phyloP scores from a whole-genome alignment of 305 asterid species.

The Solanum hybrid region DNA sequence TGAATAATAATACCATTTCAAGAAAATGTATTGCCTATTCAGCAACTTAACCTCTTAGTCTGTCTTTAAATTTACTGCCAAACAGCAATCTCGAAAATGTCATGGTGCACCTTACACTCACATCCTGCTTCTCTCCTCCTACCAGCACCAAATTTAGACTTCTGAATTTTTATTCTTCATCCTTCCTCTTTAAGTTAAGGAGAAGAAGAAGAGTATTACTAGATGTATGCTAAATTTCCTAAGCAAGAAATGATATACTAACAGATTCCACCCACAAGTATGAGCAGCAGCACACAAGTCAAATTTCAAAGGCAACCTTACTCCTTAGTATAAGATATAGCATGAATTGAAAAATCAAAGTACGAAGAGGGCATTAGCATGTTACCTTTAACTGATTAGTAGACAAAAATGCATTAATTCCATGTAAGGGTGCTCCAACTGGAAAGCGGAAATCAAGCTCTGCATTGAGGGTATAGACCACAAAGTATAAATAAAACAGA shows the following conservation, averaged over 20 bases:
- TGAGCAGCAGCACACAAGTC: background rate
- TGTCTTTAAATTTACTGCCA: background rate
- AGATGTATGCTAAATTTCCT: background rate
- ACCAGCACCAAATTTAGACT: background rate
- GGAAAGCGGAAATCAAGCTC: slow-evolving; percentile 18
- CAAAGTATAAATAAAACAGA: slow-evolving; percentile 5
- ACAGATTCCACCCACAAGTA: background rate
- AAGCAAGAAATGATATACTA: background rate
- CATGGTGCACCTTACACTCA: background rate
- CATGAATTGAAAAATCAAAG: background rate
- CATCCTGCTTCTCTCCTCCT: background rate
- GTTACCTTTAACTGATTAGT: slow-evolving; percentile 96
- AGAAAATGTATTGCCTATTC: background rate
- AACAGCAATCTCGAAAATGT: background rate
- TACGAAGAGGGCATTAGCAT: background rate
- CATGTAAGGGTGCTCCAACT: slow-evolving; percentile 93
- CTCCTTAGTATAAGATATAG: background rate
- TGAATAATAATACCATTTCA: background rate
- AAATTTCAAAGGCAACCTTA: background rate
- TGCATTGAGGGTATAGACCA: slow-evolving; percentile 11
- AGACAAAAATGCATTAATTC: slow-evolving; percentile 74
- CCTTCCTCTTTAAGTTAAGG: background rate
- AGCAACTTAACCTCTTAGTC: background rate
- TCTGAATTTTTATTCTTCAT: background rate
- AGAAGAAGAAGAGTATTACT: background rate